phyloP scores from a whole-genome alignment of 768 basidiomycete species.

The Boletus barrowsii region DNA sequence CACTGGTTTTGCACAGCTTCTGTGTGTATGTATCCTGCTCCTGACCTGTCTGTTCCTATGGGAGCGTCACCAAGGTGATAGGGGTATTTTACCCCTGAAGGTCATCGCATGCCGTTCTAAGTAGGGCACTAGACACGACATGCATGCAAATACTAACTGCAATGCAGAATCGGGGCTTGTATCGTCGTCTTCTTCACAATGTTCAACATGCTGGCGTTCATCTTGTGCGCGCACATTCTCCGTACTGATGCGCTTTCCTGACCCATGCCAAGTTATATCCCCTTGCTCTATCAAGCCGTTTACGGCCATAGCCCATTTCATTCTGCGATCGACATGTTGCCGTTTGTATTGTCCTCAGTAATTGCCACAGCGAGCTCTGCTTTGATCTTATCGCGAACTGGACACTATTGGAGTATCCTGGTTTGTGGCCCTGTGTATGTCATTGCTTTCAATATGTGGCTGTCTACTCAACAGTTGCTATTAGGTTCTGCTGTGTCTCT shows the following conservation, averaged over 20 bases:
- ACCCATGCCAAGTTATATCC: constrained; percentile 12
- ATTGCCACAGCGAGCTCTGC: constrained; percentile 7
- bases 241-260: background rate
- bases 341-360: constrained; percentile 14
- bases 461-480: background rate
- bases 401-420: constrained; percentile 15
- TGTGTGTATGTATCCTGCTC: constrained; percentile 9
- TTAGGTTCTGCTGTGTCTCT: constrained; percentile 11
- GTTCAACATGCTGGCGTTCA: constrained; percentile 9
- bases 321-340: constrained; percentile 23
- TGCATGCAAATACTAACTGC: background rate
- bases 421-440: constrained; percentile 12
- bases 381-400: constrained; percentile 8
- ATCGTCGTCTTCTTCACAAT: constrained; percentile 13
- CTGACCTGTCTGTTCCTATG: constrained; percentile 4
- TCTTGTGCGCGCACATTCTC: constrained; percentile 1
- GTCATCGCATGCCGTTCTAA: constrained; percentile 7
- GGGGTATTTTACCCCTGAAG: constrained; percentile 6
- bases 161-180: constrained; percentile 5
- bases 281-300: constrained; percentile 20
- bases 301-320: constrained; percentile 15
- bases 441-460: background rate
- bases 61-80: constrained; percentile 9
- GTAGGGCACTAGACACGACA: background rate
- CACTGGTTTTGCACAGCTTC: background rate